Evolutionary conservation across 345 rosid species (phyloP).

Genomic region (Laguncularia racemosa): DNA sequence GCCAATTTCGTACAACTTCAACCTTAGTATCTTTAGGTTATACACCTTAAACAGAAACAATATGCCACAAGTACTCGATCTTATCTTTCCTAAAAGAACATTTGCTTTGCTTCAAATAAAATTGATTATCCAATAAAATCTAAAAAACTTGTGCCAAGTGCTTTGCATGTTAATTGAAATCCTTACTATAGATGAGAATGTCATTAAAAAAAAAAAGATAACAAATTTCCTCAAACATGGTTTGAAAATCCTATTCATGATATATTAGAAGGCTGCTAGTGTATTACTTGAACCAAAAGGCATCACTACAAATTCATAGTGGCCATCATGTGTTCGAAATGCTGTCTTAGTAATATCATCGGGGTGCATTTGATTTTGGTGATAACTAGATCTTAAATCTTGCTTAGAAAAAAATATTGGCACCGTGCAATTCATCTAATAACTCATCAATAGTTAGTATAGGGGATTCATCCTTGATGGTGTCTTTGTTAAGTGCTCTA

Average conservation of each 20-base stretch:
- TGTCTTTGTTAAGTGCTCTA: too few relatives aligned
- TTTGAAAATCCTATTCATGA: neutral
- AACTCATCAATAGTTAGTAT: neutral
- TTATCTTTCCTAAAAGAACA: neutral
- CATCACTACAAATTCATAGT: neutral
- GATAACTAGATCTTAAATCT: neutral
- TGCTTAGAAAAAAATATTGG: neutral
- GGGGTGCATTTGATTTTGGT: neutral
- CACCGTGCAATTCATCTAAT: neutral
- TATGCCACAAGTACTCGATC: neutral
- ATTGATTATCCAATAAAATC: neutral
- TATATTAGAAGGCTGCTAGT: neutral
- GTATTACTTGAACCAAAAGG: neutral
- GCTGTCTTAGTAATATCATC: neutral
- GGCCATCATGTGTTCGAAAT: neutral
- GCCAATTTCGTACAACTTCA: neutral
- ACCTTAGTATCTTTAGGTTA: neutral
- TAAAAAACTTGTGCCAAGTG: neutral
- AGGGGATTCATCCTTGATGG: neutral
- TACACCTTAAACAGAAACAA: neutral
- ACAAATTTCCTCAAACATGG: neutral
- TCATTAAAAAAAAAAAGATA: neutral
- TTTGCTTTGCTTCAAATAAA: neutral
- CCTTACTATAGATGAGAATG: neutral
- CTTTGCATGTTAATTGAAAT: neutral